Conservation (phyloP, 495 filamentous ascomycete species). For the Bacidia gigantensis region DNA sequence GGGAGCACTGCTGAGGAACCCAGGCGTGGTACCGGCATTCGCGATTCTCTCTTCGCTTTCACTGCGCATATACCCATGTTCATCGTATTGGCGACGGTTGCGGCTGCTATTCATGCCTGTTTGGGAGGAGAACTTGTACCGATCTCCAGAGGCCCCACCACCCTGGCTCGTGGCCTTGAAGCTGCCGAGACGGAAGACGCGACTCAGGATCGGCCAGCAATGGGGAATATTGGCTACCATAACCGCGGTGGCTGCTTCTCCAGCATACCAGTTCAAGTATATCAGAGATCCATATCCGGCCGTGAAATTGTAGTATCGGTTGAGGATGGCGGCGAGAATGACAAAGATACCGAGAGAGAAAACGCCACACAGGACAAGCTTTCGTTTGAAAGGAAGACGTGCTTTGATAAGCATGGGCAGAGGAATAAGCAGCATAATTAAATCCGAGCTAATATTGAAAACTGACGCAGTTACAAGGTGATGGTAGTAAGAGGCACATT, state of each 20-base stretch:
- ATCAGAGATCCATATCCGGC: conserved; percentile 34
- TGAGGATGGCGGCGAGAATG: conserved; percentile 46
- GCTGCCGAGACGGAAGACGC: conserved; percentile 35
- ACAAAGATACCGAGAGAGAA: conserved; percentile 49
- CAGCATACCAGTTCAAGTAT: conserved; percentile 56
- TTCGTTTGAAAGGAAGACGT: conserved; percentile 36
- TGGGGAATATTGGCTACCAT: conserved; percentile 52
- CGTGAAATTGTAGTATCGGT: conserved; percentile 53
- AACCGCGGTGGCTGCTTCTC: conserved; percentile 49
- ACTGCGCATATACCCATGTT: conserved; percentile 13
- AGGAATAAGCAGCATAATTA: conserved; percentile 46
- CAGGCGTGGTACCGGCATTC: conserved; percentile 1
- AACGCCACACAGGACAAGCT: conserved; percentile 36
- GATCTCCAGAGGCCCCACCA: not conserved
- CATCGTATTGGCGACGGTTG: conserved; percentile 2
- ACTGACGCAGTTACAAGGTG: conserved; percentile 51
- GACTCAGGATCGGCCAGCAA: conserved; percentile 44
- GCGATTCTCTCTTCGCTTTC: conserved; percentile 17
- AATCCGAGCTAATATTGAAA: conserved; percentile 53
- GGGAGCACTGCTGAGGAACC: not conserved
- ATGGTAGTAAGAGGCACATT: conserved; percentile 19
- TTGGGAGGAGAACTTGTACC: conserved; percentile 1
- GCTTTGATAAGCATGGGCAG: conserved; percentile 44
- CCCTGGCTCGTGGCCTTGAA: conserved; percentile 23
- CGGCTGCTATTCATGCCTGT: not conserved